Percentiles rank a stretch among this genome's conserved stretches.
Conservation (phyloP, 441 rosid species). For the Brassica balearica region DNA sequence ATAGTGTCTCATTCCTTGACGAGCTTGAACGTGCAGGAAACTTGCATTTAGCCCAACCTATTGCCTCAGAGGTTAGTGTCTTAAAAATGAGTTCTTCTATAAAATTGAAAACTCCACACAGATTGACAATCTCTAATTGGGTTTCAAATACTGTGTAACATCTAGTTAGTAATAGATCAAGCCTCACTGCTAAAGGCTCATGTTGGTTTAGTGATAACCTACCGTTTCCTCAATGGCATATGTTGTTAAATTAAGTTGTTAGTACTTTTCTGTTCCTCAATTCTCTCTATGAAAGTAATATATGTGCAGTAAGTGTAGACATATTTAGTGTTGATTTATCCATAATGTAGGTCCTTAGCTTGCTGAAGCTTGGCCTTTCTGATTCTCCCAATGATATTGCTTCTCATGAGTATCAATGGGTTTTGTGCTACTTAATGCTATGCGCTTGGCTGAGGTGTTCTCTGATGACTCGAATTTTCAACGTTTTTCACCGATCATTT, state of each 20-base stretch:
- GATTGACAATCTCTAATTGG: no score
- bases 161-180: no score
- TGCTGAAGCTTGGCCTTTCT: conserved; percentile 70
- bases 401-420: conserved; percentile 66
- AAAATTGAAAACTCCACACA: no score
- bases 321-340: conserved; percentile 25
- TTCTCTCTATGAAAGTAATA: no score
- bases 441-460: conserved; percentile 92
- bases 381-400: conserved; percentile 60
- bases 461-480: conserved; percentile 96
- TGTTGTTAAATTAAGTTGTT: no score
- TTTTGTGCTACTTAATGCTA: conserved; percentile 86
- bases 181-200: no score
- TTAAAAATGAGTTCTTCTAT: conserved; percentile 9
- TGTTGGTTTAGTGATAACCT: no score
- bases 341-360: conserved; percentile 74
- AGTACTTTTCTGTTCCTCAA: no score
- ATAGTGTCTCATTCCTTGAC: conserved; percentile 90
- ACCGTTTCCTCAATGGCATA: no score
- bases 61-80: conserved; percentile 79
- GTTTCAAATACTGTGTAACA: no score
- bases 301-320: not conserved
- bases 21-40: conserved; percentile 84
- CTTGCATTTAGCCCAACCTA: conserved; percentile 79
- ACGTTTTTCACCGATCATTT: conserved; percentile 65